Base-by-base conservation (phyloP, 805 yeast species). In the Spathaspora girioi region DNA sequence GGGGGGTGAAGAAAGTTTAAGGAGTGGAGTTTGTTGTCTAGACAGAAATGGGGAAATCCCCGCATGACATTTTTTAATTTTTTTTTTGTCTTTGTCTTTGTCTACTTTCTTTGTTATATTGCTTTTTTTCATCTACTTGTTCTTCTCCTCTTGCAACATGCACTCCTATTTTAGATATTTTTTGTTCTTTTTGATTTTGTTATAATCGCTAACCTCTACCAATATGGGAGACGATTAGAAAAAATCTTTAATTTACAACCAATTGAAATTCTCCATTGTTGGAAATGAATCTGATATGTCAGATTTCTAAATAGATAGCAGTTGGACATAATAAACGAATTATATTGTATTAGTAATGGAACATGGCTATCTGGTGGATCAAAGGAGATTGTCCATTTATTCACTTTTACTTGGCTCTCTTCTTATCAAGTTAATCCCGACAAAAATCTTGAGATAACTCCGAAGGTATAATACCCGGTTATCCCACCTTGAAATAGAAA, bases 1-100 rank as follows among this genome's bases (percentile, higher is more conserved):
- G 40, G 40, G 40, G 18, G 40, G 40, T 14, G 40, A 15, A n/a
- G 17, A n/a, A 11, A 7, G 11, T 35, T 35, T 35, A 35, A 15
- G 40, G 18, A 15, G 40, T n/a, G 40, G 40, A 35, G 40, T 35
- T 9, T 35, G 15, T 35, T 35, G 40, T 35, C 17, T 35, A 35
- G 40, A 35, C 17, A 35, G 18, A n/a, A 42, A 42, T 42, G 44
- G 44, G 44, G 44, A 23, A 42, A 20, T 42, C 44, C 44, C 44
- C 44, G 44, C 44, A 42, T 42, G 44, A 42, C 44, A 42, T 17
- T 42, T 42, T 19, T 41, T 20, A 10, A 19, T 41, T 5, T 42
- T 42, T 19, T 42, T 18, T 11, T 18, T 29, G 32, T 29, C 32
- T 29, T 9, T 29, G 19, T 17, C 23, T 19, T 10, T 40, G 43